phyloP scores from a whole-genome alignment of 2,329 filamentous ascomycete species.

The Fusarium sp. region DNA sequence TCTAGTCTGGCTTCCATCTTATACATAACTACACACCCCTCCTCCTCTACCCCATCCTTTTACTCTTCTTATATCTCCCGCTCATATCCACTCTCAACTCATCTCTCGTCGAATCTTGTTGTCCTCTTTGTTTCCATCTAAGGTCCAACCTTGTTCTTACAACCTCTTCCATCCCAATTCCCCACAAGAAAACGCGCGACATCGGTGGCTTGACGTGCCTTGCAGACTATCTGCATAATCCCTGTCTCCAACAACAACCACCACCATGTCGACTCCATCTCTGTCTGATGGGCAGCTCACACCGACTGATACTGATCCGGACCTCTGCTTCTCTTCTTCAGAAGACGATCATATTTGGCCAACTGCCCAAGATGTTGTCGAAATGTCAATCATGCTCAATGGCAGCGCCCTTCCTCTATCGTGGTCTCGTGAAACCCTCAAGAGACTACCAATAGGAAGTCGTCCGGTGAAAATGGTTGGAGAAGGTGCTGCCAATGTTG shows the following conservation, averaged over 20 bases:
- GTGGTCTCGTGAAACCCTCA: constrained; percentile 47
- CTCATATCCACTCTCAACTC: constrained; percentile 19
- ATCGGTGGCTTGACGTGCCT: constrained; percentile 47
- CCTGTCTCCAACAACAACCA: constrained; percentile 41
- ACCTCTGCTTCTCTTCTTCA: constrained; percentile 40
- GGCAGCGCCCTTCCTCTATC: constrained; percentile 42
- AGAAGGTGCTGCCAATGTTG: constrained; percentile 83
- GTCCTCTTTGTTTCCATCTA: constrained; percentile 22
- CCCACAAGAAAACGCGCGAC: constrained; percentile 41
- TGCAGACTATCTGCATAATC: constrained; percentile 46
- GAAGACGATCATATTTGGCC: constrained; percentile 46
- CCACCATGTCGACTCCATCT: constrained; percentile 47
- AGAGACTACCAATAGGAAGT: constrained; percentile 52
- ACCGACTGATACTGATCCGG: constrained; percentile 46
- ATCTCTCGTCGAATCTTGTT: constrained; percentile 21
- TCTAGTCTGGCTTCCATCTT: constrained; percentile 17
- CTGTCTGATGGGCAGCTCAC: constrained; percentile 48
- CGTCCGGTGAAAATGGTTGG: constrained; percentile 60
- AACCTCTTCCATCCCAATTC: constrained; percentile 11
- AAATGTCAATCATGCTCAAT: constrained; percentile 48
- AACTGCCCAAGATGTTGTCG: constrained; percentile 45
- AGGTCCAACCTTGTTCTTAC: constrained; percentile 15
- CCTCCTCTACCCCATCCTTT: background rate
- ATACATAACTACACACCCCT: constrained; percentile 36
- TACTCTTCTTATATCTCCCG: constrained; percentile 25